Evolutionary conservation across 1,139 yeast genomes (phyloP), one percentile per base, ranked within the genome.

Genomic region (Debaryomyces sp.): DNA sequence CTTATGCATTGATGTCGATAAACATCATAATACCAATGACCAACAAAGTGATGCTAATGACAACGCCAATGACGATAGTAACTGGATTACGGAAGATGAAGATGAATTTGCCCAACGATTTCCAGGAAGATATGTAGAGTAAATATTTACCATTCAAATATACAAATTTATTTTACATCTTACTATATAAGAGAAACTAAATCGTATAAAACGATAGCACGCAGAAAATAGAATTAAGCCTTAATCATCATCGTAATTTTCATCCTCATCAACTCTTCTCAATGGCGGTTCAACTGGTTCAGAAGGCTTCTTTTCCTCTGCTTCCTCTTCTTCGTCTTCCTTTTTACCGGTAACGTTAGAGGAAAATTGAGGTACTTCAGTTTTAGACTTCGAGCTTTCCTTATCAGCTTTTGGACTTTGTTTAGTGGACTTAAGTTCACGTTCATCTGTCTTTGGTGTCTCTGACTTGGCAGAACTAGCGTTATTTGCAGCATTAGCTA

Each of bases 201-300:
- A 49, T 32, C 43, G 41, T 41, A 37, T 22, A 42, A n/a, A 41
- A 15, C n/a, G 24, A 23, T 21, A 35, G 22, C 37, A 37, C 15
- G 29, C 22, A 30, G 8, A 23, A 13, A 29, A 22, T n/a, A n/a
- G n/a, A 27, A 30, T 10, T 10, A 22, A 24, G 15, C 26, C 13
- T 44, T 71, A 79, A 35, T 81, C 90, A 50, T 87, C 95, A 63
- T 89, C 96, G 63, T 89, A 89, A 62, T 89, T 81, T 61, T 87
- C 92, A 62, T 89, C 96, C 60, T 88, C 96, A 46, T 86, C 92
- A 23, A 89, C 84, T 56, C 84, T 80, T 60, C 96, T 78, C 63
- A 87, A 83, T 21, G 89, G 90, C 27, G 87, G 84, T 56, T 86
- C 94, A 12, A 74, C 72, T 4, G 72, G 70, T 49, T 62, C 60